Evolutionary conservation across 2,329 filamentous ascomycete species (phyloP).

Genomic region (Colletotrichum endophyticum): DNA sequence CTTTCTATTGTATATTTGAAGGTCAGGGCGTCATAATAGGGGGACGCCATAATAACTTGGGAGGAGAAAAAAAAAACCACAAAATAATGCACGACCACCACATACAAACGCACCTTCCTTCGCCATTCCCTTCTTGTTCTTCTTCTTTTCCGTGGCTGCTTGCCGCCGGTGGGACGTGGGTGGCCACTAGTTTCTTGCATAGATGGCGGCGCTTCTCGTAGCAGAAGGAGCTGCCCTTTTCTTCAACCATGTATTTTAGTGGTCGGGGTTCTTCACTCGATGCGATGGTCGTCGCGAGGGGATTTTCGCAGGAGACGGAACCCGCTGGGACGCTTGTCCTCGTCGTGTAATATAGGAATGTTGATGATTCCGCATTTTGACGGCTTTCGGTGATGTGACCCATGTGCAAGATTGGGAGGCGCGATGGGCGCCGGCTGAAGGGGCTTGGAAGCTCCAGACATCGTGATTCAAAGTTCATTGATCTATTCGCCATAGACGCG

Average conservation of each 20-base stretch:
- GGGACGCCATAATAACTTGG: neutral
- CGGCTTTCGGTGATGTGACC: neutral
- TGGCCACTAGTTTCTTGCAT: neutral
- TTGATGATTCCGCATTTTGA: neutral
- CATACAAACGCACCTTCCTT: neutral
- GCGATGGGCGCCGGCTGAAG: accelerated
- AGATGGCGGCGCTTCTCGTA: neutral
- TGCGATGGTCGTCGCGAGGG: neutral
- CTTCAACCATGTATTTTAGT: neutral
- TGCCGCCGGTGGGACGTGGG: neutral
- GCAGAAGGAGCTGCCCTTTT: neutral
- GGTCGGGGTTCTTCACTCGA: neutral
- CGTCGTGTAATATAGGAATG: neutral
- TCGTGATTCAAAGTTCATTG: accelerated
- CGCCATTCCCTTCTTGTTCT: neutral
- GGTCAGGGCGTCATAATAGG: neutral
- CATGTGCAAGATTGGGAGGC: accelerated
- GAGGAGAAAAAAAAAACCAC: neutral
- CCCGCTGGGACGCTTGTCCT: neutral
- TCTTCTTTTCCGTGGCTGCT: neutral
- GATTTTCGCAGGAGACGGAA: neutral
- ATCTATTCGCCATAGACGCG: neutral
- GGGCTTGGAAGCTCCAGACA: neutral
- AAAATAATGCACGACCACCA: neutral
- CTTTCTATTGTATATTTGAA: neutral